Conservation (phyloP, 2,329 filamentous ascomycete species). For the Beauveria sp. region DNA sequence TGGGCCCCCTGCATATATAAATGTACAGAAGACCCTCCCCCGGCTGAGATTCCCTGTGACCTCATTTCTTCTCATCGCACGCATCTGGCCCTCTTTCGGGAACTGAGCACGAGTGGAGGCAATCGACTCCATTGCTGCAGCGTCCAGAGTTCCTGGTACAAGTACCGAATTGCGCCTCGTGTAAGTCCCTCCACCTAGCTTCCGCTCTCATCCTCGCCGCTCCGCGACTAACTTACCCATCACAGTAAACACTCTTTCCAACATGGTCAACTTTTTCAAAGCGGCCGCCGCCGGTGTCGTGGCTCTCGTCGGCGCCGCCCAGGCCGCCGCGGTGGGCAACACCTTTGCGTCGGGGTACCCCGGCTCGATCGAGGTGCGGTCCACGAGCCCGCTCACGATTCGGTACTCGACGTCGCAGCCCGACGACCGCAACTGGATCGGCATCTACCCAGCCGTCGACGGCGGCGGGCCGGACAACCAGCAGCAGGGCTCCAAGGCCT, state of each 20-base stretch:
- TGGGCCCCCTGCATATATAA: slow-evolving; percentile 9
- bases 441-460: slow-evolving; percentile 4
- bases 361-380: not conserved
- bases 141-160: not conserved
- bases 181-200: not conserved
- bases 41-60: not conserved
- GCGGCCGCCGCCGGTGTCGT: not conserved
- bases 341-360: not conserved
- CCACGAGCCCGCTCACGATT: slow-evolving; percentile 6
- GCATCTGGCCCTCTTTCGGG: not conserved
- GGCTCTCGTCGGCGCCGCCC: not conserved
- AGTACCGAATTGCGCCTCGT: not conserved
- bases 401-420: slow-evolving; percentile 10
- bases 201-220: not conserved
- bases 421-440: slow-evolving; percentile 10
- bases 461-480: slow-evolving; percentile 10
- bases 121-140: not conserved
- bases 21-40: not conserved
- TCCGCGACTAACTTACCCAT: not conserved
- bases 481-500: not conserved
- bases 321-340: slow-evolving; percentile 6
- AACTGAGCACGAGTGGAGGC: not conserved
- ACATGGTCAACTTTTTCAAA: slow-evolving; percentile 7
- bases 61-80: not conserved
- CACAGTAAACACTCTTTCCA: not conserved